Percentiles rank a stretch among this genome's conserved stretches.
Conservation (phyloP, 2,329 filamentous ascomycete genomes). For the Apiospora malaysiana region DNA sequence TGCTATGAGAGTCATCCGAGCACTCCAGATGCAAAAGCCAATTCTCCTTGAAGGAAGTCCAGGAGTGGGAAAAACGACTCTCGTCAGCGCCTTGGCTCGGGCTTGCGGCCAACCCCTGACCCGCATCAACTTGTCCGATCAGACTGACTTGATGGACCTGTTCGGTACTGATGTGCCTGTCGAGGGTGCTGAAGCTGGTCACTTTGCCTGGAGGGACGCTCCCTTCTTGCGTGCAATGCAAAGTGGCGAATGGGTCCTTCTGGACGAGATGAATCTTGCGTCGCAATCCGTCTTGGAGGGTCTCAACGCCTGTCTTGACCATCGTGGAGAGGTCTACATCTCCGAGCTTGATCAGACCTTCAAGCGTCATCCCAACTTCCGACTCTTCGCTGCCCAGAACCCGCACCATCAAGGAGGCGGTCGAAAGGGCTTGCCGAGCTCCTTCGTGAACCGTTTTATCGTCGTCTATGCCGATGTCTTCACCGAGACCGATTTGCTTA, state of each 20-base stretch:
- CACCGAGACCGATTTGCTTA: conserved; percentile 76
- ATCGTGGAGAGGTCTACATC: conserved; percentile 93
- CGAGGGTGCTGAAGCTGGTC: conserved; percentile 87
- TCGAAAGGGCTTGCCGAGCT: conserved; percentile 90
- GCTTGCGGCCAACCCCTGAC: conserved; percentile 83
- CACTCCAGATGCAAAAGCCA: conserved; percentile 86
- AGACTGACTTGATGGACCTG: conserved; percentile 96
- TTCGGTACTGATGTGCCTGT: conserved; percentile 97
- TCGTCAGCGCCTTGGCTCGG: conserved; percentile 83
- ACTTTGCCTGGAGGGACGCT: conserved; percentile 94
- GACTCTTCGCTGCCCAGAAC: conserved; percentile 97
- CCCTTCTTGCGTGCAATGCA: conserved; percentile 98
- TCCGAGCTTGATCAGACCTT: conserved; percentile 96
- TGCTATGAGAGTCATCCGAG: conserved; percentile 87
- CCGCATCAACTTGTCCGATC: conserved; percentile 95
- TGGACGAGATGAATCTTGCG: conserved; percentile 98
- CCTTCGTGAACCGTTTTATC: conserved; percentile 97
- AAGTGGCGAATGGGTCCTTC: conserved; percentile 90
- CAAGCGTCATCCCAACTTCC: conserved; percentile 84
- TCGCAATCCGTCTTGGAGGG: conserved; percentile 97
- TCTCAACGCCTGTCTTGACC: conserved; percentile 94
- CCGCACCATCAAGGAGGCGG: conserved; percentile 97
- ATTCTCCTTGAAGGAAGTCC: conserved; percentile 95
- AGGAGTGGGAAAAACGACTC: conserved; percentile 96
- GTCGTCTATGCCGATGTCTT: conserved; percentile 97